phyloP scores from a whole-genome alignment of 192 early-diverging fungal genomes.

The Mortierella claussenii region DNA sequence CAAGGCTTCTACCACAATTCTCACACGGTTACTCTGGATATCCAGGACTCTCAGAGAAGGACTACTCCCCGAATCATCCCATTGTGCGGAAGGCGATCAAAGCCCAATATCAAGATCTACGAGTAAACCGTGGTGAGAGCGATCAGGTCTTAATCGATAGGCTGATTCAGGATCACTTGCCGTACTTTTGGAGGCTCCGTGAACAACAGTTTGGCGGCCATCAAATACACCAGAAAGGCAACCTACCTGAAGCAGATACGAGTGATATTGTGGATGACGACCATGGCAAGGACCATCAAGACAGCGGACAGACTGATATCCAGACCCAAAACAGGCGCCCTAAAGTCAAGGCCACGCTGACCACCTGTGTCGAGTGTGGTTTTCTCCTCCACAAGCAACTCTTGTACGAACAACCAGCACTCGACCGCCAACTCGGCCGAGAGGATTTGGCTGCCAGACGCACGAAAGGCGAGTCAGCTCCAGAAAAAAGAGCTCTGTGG shows the following conservation, averaged over 20 bases:
- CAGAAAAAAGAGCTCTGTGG: neutral
- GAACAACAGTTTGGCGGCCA: neutral
- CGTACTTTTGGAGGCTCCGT: constrained; percentile 20
- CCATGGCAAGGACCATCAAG: neutral
- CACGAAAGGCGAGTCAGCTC: neutral
- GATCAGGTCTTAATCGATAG: constrained; percentile 9
- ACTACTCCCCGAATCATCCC: constrained; percentile 11
- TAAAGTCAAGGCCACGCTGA: neutral
- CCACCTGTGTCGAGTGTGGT: constrained; percentile 32
- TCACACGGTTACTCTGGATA: neutral
- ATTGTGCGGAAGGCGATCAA: constrained; percentile 3
- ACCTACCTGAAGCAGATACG: neutral
- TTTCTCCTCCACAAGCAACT: constrained; percentile 17
- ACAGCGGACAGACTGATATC: neutral
- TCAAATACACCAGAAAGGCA: neutral
- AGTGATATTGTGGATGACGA: neutral
- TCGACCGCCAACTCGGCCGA: neutral
- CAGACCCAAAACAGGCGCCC: constrained; percentile 2
- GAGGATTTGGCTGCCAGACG: neutral
- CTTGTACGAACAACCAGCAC: constrained; percentile 11
- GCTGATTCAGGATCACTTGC: constrained; percentile 12
- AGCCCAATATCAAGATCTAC: neutral
- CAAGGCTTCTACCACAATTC: no score
- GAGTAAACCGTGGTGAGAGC: neutral
- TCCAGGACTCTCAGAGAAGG: neutral